These are phyloP conservation scores for Suillus tomentosus DNA, from an alignment of 768 basidiomycete species.

Conservation along the genomic window DNA sequence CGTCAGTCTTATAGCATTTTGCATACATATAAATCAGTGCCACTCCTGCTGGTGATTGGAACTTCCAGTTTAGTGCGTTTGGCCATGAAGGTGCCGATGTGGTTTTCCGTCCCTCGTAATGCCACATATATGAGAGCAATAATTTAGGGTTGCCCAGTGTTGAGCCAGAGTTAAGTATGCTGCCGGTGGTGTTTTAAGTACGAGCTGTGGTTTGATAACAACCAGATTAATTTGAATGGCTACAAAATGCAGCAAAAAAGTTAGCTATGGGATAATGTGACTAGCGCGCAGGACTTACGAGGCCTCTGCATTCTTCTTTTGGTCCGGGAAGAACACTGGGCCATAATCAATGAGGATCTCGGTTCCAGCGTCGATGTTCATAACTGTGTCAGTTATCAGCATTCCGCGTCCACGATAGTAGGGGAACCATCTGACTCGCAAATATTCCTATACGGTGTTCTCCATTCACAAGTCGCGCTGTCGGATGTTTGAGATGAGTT, in stretches of 20 bases:
- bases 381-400: conserved; percentile 31
- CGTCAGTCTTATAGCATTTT: not conserved
- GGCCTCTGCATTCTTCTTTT: too few relatives aligned
- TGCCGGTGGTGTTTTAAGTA: not conserved
- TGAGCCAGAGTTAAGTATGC: not conserved
- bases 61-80: not conserved
- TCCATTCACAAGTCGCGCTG: conserved; percentile 63
- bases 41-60: not conserved
- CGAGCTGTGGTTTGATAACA: not conserved
- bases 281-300: not conserved
- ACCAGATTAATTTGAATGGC: not conserved
- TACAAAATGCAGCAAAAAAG: not conserved
- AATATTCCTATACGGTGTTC: conserved; percentile 69
- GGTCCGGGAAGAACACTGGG: conserved; percentile 41
- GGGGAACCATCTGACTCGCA: conserved; percentile 43
- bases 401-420: conserved; percentile 1
- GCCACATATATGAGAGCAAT: too few relatives aligned
- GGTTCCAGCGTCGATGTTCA: conserved; percentile 41
- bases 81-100: not conserved
- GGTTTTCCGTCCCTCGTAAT: not conserved
- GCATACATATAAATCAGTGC: not conserved
- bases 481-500: conserved; percentile 9
- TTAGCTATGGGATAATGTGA: not conserved
- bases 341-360: conserved; percentile 67
- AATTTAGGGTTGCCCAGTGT: not conserved